Percentiles rank a stretch among this genome's conserved stretches.
Conservation (phyloP, 1,139 yeast genomes). For the Saccharomyces pastorianus region DNA sequence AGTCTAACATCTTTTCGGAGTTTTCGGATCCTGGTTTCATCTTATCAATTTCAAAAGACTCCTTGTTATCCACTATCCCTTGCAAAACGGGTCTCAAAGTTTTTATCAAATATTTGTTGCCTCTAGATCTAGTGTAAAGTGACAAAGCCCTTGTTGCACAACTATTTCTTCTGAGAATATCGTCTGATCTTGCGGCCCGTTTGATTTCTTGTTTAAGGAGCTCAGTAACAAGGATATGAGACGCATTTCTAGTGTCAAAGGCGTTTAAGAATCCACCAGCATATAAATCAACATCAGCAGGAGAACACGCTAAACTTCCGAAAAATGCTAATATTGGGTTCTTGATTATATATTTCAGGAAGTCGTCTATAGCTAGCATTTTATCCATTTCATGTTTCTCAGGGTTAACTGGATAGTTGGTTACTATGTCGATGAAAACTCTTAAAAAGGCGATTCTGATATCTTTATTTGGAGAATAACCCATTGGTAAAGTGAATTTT, state of each 20-base stretch:
- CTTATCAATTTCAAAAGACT: constrained; percentile 63
- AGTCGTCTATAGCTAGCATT: constrained; percentile 24
- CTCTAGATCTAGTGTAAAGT: constrained; percentile 59
- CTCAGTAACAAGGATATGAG: constrained; percentile 49
- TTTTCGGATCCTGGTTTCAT: constrained; percentile 33
- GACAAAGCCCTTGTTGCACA: constrained; percentile 73
- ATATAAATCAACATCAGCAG: constrained; percentile 63
- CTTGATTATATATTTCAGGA: constrained; percentile 15
- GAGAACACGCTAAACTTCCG: constrained; percentile 43
- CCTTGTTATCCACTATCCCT: constrained; percentile 44
- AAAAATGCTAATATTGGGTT: constrained; percentile 33
- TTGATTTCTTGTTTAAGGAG: constrained; percentile 58
- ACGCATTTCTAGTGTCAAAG: constrained; percentile 45
- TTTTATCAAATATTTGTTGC: constrained; percentile 46
- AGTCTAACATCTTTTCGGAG: constrained; percentile 38
- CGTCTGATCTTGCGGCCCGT: constrained; percentile 54
- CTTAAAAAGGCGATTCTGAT: constrained; percentile 66
- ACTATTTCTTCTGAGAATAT: constrained; percentile 70
- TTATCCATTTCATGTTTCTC: constrained; percentile 29
- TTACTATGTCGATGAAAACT: constrained; percentile 63
- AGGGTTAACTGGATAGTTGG: constrained; percentile 31
- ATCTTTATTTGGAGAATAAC: constrained; percentile 59
- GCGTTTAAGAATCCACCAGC: constrained; percentile 59
- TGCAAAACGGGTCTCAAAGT: constrained; percentile 50
- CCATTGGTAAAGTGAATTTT: constrained; percentile 67